Conservation (phyloP, 169 alveolate species). For the Plasmodium inui region DNA sequence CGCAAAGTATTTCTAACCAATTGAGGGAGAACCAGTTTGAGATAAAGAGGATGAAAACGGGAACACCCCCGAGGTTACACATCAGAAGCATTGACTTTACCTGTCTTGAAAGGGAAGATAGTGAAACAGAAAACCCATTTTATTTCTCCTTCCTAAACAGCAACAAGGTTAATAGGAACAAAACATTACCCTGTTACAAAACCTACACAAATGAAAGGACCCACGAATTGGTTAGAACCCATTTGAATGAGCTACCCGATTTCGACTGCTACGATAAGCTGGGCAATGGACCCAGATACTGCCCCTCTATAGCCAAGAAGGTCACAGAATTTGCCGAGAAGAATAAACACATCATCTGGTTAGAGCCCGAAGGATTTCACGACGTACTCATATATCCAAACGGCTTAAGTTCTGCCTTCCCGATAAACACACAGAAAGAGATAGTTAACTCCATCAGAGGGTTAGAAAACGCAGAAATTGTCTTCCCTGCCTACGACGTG, state of each 20-base stretch:
- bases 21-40: constrained; percentile 72
- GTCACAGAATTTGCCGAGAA: constrained; percentile 86
- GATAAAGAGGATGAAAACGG: constrained; percentile 83
- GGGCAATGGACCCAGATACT: constrained; percentile 94
- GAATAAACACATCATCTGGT: constrained; percentile 91
- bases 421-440: constrained; percentile 85
- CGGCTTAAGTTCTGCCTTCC: constrained; percentile 93
- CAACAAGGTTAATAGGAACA: constrained; percentile 46
- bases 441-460: constrained; percentile 82
- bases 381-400: constrained; percentile 90
- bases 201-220: constrained; percentile 89
- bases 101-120: constrained; percentile 86
- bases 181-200: constrained; percentile 85
- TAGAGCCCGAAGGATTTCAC: constrained; percentile 93
- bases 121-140: constrained; percentile 85
- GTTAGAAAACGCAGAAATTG: constrained; percentile 87
- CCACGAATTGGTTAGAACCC: constrained; percentile 82
- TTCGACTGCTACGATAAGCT: constrained; percentile 84
- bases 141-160: constrained; percentile 88
- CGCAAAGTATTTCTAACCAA: constrained; percentile 33
- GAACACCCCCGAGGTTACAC: constrained; percentile 94
- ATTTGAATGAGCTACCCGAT: constrained; percentile 83
- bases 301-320: constrained; percentile 92
- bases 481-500: constrained; percentile 92
- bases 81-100: constrained; percentile 85